Evolutionary conservation across 495 filamentous ascomycete species (phyloP).

Genomic region (Daldinia bambusicola): DNA sequence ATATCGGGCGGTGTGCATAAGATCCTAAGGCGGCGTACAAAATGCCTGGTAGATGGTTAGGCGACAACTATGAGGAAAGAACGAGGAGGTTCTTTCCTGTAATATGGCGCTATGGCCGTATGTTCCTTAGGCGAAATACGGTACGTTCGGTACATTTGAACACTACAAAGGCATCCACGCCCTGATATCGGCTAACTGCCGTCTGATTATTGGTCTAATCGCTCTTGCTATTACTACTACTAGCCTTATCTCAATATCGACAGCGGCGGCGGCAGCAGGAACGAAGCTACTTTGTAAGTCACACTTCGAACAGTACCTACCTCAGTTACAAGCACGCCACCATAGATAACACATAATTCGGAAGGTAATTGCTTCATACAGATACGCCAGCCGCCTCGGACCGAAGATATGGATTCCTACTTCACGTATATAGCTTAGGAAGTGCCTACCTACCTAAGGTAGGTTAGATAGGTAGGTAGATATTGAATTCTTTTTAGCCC

Average conservation of each 20-base stretch:
- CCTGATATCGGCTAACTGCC: background rate
- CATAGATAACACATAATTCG: background rate
- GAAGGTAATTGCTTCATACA: background rate
- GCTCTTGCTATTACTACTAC: background rate
- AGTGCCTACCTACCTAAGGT: no score
- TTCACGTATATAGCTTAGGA: no score
- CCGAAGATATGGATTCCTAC: no score
- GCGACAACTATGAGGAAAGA: background rate
- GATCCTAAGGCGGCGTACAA: background rate
- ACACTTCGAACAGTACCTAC: background rate
- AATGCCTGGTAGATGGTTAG: background rate
- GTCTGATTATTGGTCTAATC: background rate
- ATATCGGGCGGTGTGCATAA: slow-evolving; percentile 1
- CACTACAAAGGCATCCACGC: background rate
- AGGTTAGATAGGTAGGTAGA: background rate
- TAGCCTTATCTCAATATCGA: background rate
- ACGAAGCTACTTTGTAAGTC: background rate
- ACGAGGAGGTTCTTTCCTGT: background rate
- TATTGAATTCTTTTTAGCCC: background rate
- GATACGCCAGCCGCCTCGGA: background rate
- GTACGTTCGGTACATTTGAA: background rate
- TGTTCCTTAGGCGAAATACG: background rate
- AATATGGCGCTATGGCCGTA: background rate
- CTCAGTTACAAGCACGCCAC: background rate
- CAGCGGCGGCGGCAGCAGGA: background rate